phyloP scores from a whole-genome alignment of 306 rosid species.

The Dalbergia oliveri region DNA sequence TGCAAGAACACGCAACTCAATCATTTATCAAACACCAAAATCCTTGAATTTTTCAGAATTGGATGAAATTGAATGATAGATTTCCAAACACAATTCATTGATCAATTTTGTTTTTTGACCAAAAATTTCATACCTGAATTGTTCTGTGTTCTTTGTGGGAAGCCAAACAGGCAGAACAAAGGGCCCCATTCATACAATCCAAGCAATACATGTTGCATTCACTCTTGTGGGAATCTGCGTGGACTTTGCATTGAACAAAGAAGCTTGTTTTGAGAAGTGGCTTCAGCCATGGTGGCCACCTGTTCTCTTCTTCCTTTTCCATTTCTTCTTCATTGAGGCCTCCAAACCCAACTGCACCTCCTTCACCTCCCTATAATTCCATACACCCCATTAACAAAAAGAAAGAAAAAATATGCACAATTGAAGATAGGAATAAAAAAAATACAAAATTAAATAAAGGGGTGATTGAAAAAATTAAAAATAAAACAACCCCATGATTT shows the following conservation, averaged over 20 bases:
- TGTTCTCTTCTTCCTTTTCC: slow-evolving; percentile 45
- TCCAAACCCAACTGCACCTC: neutral
- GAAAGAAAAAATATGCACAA: neutral
- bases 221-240: slow-evolving; percentile 73
- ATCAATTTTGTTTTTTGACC: neutral
- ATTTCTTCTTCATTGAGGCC: slow-evolving; percentile 24
- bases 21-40: slow-evolving; percentile 17
- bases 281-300: slow-evolving; percentile 75
- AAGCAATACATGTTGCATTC: slow-evolving; percentile 84
- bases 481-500: neutral
- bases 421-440: neutral
- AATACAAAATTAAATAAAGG: neutral
- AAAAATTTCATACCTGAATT: slow-evolving; percentile 59
- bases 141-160: slow-evolving; percentile 72
- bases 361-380: slow-evolving; percentile 50
- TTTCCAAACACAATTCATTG: neutral
- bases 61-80: slow-evolving; percentile 23
- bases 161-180: slow-evolving; percentile 68
- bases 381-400: slow-evolving; percentile 26
- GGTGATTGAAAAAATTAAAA: neutral
- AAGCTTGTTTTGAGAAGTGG: slow-evolving; percentile 69
- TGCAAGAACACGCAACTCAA: slow-evolving; percentile 38
- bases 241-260: slow-evolving; percentile 77
- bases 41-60: slow-evolving; percentile 18
- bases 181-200: slow-evolving; percentile 76